Evolutionary conservation across 139 green algal genomes (phyloP).

Genomic region (Diplosphaera chodatii): DNA sequence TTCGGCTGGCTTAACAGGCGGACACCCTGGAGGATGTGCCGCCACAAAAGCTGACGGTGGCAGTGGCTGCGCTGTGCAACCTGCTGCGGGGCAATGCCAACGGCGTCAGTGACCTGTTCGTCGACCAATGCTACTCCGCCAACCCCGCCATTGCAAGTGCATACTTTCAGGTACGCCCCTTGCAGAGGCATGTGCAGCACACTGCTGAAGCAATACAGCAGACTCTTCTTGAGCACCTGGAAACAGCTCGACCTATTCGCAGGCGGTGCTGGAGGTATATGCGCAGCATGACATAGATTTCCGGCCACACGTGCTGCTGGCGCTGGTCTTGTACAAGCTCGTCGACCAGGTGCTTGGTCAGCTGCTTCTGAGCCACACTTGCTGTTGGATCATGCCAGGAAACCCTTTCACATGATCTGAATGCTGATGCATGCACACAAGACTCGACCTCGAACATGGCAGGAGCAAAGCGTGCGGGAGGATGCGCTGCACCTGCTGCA

Average conservation of each 20-base stretch:
- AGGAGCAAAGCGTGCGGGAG: slow-evolving; percentile 58
- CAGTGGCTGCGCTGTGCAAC: slow-evolving; percentile 45
- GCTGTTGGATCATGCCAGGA: too few species aligned
- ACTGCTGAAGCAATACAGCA: too few species aligned
- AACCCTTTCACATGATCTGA: too few species aligned
- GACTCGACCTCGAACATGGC: too few species aligned
- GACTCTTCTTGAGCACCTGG: too few species aligned
- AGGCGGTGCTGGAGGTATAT: slow-evolving; percentile 75
- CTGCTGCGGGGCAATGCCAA: slow-evolving; percentile 53
- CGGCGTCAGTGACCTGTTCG: slow-evolving; percentile 35
- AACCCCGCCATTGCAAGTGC: slow-evolving; percentile 40
- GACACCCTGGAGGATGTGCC: not conserved
- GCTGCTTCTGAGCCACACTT: too few species aligned
- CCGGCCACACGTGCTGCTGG: slow-evolving; percentile 64
- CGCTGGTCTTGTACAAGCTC: slow-evolving; percentile 88
- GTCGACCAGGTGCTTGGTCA: slow-evolving; percentile 63
- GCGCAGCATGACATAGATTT: slow-evolving; percentile 35
- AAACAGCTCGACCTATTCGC: too few species aligned
- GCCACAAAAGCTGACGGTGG: slow-evolving; percentile 28
- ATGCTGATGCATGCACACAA: too few species aligned
- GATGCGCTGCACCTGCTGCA: slow-evolving; percentile 77
- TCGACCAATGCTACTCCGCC: slow-evolving; percentile 71
- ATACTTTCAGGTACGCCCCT: slow-evolving; percentile 58
- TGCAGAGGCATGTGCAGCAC: too few species aligned
- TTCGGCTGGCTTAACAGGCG: too few species aligned